phyloP scores from a whole-genome alignment of 257 asterid genomes.

The Jasminum sambac region DNA sequence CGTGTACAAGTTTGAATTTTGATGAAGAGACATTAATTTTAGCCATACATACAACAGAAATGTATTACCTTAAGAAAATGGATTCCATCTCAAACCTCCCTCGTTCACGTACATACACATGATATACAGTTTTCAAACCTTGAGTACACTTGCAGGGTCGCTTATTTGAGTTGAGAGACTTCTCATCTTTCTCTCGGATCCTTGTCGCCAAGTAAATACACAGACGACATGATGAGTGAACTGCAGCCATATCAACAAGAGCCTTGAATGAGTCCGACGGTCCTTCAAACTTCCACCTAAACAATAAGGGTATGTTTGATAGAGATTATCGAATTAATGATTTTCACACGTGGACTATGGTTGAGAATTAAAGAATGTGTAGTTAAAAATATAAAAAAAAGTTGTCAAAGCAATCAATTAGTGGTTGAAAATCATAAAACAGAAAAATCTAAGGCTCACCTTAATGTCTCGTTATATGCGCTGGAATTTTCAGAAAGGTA shows the following conservation, averaged over 20 bases:
- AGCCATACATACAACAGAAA: background rate
- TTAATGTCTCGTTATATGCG: conserved; percentile 73
- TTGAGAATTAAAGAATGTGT: no score
- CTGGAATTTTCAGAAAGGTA: conserved; percentile 66
- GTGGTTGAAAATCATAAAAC: no score
- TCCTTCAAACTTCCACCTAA: conserved; percentile 96
- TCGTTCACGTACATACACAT: conserved; percentile 79
- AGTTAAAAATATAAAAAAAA: no score
- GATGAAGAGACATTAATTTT: no score
- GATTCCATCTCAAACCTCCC: conserved; percentile 84
- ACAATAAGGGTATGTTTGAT: conserved; percentile 15
- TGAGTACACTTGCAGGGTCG: conserved; percentile 88
- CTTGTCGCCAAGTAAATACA: conserved; percentile 87
- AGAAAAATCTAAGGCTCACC: conserved; percentile 48
- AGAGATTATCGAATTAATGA: no score
- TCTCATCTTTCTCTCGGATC: conserved; percentile 63
- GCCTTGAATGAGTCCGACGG: conserved; percentile 98
- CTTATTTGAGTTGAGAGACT: conserved; percentile 47
- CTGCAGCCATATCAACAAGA: conserved; percentile 97
- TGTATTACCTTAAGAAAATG: conserved; percentile 72
- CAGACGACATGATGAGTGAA: conserved; percentile 96
- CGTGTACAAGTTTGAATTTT: no score
- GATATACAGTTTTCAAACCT: conserved; percentile 64
- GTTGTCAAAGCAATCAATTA: no score
- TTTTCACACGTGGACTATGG: no score